Base-by-base conservation (phyloP, 352 stramenopile genomes). In the Blastocystis sp. region DNA sequence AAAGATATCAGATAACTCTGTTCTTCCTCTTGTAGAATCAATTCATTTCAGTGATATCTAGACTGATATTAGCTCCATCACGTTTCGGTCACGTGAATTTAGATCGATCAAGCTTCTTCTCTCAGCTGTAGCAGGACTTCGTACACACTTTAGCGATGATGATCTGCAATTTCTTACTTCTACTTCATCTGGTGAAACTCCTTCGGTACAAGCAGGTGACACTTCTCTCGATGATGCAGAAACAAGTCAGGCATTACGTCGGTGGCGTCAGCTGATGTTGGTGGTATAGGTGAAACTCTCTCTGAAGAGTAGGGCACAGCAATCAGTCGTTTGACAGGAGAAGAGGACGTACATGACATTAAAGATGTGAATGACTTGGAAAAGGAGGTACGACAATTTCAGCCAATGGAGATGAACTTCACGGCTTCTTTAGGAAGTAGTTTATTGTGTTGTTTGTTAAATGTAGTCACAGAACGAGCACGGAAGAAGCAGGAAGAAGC, bases 291-390 rank as follows among this genome's bases (percentile, higher is more conserved):
- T 39, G 47, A 47, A 62, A 0, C 11, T 7, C 15, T 29, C 5
- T 11, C 9, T 80, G 62, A 23, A 80, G 8, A 26, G 47, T 18
- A 84, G 73, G 62, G 55, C 20, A 63, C 34, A 5, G 73, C 73
- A 0, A 84, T 84, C 53, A 53, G 26, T 18, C 73, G 73, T n/a
- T n/a, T 84, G 37, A 64, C 73, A 20, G 73, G 73, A 4, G 73
- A 84, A 68, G 73, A 84, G 15, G 73, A 84, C 39, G 73, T 84
- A 8, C 73, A 84, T 26, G 47, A 26, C 13, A 84, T 84, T 45
- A 53, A 66, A 3, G 55, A 84, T 29, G 13, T 53, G 37, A 53
- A 66, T 18, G 54, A 53, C 34, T 18, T 68, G 2, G 53, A 64
- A 45, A 43, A 68, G 3, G 73, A 84, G 18, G 73, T 84, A 9